Base-by-base conservation (phyloP, 495 filamentous ascomycete genomes). In the Penicillium diatomitis region DNA sequence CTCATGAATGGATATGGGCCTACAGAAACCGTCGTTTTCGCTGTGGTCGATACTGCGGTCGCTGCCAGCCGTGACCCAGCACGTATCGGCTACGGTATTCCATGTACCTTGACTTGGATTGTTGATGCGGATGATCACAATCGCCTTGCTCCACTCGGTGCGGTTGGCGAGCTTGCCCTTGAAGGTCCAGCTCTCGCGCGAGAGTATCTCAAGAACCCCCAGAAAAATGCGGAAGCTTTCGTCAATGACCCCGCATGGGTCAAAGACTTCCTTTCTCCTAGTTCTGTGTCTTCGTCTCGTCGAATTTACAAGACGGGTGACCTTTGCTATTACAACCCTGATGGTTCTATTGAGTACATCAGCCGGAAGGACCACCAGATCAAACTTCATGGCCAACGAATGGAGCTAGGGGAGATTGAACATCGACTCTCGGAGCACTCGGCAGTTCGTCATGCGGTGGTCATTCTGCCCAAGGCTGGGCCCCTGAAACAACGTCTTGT, bases 311-410 rank as follows among this genome's bases (percentile, higher is more conserved):
- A 68, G 51, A 74, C 76, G 10, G 75, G 76, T 10, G 73, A 78
- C 53, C 66, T 80, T 10, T 75, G 69, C 11, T 69, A 68, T 34
- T 82, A 80, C 57, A 73, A 73, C 45, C 58, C 67, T 3, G 74
- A 81, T 51, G 78, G 79, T 2, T 70, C 69, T 0, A 61, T 83
- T 27, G 56, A 63, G 32, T 76, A 67, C 49, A 60, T 85, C 9
- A 81, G 81, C 32, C 75, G 83, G 4, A 80, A 80, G 46, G 83
- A 86, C 46, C 72, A 79, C 43, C 81, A 85, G 54, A 78, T 84
- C 28, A 86, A 86, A 55, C 59, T 86, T 0, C 73, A 78, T n/a
- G 83, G 83, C 4, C 82, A 85, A 50, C 71, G 83, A 9, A 79
- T 86, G 58, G 83, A 86, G 53, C 65, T 85, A 5, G 77, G 74